Evolutionary conservation across 148 eudicot genomes (phyloP), one percentile per base, ranked within the genome.

Genomic region (Fallopia convolvulus): DNA sequence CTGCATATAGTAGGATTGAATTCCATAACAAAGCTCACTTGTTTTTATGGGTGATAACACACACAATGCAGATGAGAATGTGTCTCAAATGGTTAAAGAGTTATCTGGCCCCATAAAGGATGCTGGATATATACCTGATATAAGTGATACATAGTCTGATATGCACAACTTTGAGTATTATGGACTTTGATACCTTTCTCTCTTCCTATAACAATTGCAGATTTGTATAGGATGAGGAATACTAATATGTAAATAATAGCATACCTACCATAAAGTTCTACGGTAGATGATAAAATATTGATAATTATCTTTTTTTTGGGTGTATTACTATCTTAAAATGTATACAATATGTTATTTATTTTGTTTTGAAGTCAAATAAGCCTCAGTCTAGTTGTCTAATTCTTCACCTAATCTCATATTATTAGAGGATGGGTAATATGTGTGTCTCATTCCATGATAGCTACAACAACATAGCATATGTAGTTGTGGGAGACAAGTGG

Each of bases 1-100:
- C 98, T 46, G 93, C 87, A 56, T 87, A 85, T 81, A 93, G 98
- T 82, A 88, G 91, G 87, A 90, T 93, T 82, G 98, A 91, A 85
- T 79, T 88, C 42, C 91, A 88, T 71, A 86, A 71, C 56, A 86
- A 84, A 84, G 84, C 71, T 42, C 89, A 93, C 77, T 81, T 82
- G 72, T 93, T 82, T 90, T 82, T 81, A 88, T 87, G 94, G 86
- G 85, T 50, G 89, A 88, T 80, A 88, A 88, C 77, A 77, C 88
- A 74, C 97, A 91, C 74, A 52, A 79, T 76, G 79, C 86, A 77
- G 82, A 87, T 60, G 85, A 84, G 50, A 72, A 77, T 68, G 85
- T 82, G 65, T 79, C 81, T 76, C 83, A 86, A 53, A 71, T 91
- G 83, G 83, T 91, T 23, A 84, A 78, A 72, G 83, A 81, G 41